Conservation (phyloP, 306 rosid genomes). For the Prunus armeniaca region DNA sequence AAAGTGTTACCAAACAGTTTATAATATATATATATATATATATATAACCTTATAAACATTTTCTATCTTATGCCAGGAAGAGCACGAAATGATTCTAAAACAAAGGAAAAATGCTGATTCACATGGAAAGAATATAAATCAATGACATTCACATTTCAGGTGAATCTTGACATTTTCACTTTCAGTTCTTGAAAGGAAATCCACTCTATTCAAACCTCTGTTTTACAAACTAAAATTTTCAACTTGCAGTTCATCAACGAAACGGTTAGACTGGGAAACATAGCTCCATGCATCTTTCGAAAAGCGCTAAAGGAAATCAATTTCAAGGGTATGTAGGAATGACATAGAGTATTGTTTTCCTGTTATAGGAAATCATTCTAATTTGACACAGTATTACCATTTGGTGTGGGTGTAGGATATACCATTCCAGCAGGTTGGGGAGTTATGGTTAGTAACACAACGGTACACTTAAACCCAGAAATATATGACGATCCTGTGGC, state of each 20-base stretch:
- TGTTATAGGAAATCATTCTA: not conserved
- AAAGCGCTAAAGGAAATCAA: constrained; percentile 56
- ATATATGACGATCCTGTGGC: constrained; percentile 53
- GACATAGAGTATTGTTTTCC: not conserved
- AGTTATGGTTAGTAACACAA: constrained; percentile 58
- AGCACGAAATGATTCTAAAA: constrained; percentile 69
- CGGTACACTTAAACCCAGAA: constrained; percentile 54
- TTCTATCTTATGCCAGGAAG: constrained; percentile 52
- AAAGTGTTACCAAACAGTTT: not conserved
- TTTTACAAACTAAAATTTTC: constrained; percentile 33
- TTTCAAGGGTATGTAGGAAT: constrained; percentile 58
- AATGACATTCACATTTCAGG: constrained; percentile 90
- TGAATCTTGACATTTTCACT: constrained; percentile 18
- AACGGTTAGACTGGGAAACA: constrained; percentile 84
- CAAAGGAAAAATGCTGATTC: constrained; percentile 50
- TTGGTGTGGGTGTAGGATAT: constrained; percentile 40
- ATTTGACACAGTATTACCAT: constrained; percentile 16
- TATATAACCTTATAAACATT: not conserved
- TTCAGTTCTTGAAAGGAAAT: not conserved
- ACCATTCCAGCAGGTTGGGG: constrained; percentile 72
- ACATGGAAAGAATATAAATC: constrained; percentile 96
- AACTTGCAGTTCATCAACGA: constrained; percentile 72
- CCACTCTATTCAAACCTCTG: not conserved
- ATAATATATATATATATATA: too few species aligned
- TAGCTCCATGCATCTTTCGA: constrained; percentile 89